Evolutionary conservation across 2,329 filamentous ascomycete genomes (phyloP), one percentile per base, ranked within the genome.

Genomic region (Fusarium sp.): DNA sequence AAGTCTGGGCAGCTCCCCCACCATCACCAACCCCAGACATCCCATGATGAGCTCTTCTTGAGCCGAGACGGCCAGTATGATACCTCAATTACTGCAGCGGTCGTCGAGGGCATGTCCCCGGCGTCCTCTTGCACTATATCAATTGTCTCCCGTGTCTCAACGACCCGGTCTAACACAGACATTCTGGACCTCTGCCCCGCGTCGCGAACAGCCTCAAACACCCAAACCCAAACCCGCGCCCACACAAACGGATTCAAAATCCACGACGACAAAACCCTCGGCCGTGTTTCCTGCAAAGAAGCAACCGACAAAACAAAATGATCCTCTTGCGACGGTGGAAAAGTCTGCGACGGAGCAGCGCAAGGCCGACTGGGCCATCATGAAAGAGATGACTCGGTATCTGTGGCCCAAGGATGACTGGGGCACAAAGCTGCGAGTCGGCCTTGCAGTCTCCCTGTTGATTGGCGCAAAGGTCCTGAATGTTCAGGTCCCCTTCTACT

Each of bases 401-500:
- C 83, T 99, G 22, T 99, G 96, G 96, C 96, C 96, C 22, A 97
- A 96, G 82, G 89, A 94, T 78, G 90, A 90, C 56, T 67, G 78
- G 47, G 76, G 77, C 43, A 96, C 94, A 5, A 93, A 96, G 77
- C 81, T 94, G 66, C 90, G 96, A 66, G 96, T 99, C 33, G 88
- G 92, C 13, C 81, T 97, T 47, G 94, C 95, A n/a, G 86, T 99
- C 5, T 88, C 86, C 9, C 81, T 99, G 66, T 85, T 99, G 37
- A 82, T 99, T 22, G 93, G 94, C 61, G 93, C 94, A 76, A 99
- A 99, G 85, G 88, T 97, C 48, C 84, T 99, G 75, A 99, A 98
- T 78, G 96, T 99, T 17, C 94, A 99, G 82, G 93, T 99, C 46
- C 96, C 96, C 0, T 99, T 99, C 78, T 99, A 97, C 84, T 99